Evolutionary conservation across 768 basidiomycete genomes (phyloP).

Genomic region (Gymnopilus junonius): DNA sequence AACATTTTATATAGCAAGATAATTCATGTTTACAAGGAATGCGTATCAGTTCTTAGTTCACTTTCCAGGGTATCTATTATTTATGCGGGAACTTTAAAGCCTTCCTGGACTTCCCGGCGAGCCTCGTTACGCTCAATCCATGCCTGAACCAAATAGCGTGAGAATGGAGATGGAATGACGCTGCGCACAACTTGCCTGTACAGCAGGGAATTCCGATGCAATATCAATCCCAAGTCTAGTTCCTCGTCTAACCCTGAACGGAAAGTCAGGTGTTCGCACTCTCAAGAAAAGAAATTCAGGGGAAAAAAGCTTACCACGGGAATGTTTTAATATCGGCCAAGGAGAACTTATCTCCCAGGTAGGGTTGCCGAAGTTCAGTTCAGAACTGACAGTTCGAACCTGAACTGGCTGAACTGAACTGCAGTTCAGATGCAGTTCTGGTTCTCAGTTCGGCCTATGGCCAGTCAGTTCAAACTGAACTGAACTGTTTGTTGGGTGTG

Average conservation of each 20-base stretch:
- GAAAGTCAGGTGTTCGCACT: neutral
- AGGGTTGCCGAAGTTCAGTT: no score
- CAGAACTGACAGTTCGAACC: no score
- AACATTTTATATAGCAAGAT: no score
- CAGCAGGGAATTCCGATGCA: slow-evolving; percentile 63
- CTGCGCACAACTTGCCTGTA: slow-evolving; percentile 46
- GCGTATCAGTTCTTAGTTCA: no score
- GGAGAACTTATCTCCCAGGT: slow-evolving; percentile 64
- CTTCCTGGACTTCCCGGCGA: slow-evolving; percentile 6
- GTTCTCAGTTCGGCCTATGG: no score
- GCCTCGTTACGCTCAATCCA: slow-evolving; percentile 8
- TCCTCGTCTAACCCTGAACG: slow-evolving; percentile 57
- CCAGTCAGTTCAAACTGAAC: no score
- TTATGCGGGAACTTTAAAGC: slow-evolving; percentile 3
- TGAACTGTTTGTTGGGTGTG: no score
- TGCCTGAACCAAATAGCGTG: neutral
- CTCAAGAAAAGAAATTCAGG: no score
- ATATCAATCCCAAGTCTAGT: slow-evolving; percentile 51
- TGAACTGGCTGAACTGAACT: no score
- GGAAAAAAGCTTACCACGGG: slow-evolving; percentile 59
- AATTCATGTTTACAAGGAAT: no score
- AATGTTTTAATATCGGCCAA: slow-evolving; percentile 75
- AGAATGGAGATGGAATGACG: neutral
- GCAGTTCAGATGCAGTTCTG: no score
- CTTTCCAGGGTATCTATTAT: no score